A percentile compares a stretch with the other conserved stretches of the same genome.
Evolutionary conservation across 2,329 filamentous ascomycete species (phyloP).

Genomic region (Exophiala sideris): DNA sequence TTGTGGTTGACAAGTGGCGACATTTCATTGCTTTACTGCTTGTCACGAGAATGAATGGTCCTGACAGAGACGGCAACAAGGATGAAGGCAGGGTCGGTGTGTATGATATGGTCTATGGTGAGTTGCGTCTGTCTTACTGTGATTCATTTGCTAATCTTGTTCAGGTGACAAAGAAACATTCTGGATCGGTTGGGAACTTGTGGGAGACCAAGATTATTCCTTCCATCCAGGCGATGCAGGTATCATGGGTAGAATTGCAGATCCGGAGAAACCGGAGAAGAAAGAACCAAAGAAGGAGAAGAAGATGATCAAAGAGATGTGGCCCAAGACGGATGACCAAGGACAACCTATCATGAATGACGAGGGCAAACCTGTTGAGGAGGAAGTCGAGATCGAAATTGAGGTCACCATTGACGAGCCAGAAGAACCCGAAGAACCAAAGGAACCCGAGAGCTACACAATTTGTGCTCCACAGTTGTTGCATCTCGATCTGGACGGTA

Average conservation of each 20-base stretch:
- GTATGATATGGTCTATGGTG: slow-evolving; percentile 48
- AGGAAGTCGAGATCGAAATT: slow-evolving; percentile 3
- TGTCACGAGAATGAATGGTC: slow-evolving; percentile 36
- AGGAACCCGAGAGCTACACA: slow-evolving; percentile 30
- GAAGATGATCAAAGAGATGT: slow-evolving; percentile 21
- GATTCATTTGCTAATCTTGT: not conserved
- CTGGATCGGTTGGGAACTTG: slow-evolving; percentile 50
- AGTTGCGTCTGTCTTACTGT: slow-evolving; percentile 14
- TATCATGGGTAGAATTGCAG: slow-evolving; percentile 22
- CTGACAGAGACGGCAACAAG: slow-evolving; percentile 43
- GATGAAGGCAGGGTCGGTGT: slow-evolving; percentile 40
- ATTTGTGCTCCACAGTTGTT: slow-evolving; percentile 47
- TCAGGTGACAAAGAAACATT: slow-evolving; percentile 50
- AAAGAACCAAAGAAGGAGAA: slow-evolving; percentile 7
- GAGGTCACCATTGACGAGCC: slow-evolving; percentile 2
- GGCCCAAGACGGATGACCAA: not conserved
- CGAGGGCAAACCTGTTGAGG: slow-evolving; percentile 3
- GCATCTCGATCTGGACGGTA: slow-evolving; percentile 41
- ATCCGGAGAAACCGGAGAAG: not conserved
- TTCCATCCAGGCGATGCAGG: slow-evolving; percentile 42
- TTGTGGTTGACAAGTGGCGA: slow-evolving; percentile 47
- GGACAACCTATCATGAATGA: slow-evolving; percentile 1
- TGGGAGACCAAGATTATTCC: slow-evolving; percentile 41
- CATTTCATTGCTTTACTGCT: slow-evolving; percentile 46
- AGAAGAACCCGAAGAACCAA: slow-evolving; percentile 5